phyloP scores from a whole-genome alignment of 441 rosid species.

The Croton laevigatus region DNA sequence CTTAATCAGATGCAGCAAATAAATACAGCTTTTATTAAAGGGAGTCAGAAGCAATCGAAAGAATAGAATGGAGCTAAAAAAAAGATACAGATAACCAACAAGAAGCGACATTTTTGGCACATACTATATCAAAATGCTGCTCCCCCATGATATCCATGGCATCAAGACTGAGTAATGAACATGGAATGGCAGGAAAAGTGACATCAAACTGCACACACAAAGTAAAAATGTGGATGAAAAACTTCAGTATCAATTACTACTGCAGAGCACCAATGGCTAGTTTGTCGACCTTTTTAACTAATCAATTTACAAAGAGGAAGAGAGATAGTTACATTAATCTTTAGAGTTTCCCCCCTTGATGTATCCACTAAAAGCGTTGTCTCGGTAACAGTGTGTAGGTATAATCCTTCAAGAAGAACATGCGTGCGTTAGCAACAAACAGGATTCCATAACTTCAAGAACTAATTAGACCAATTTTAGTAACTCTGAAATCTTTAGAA shows the following conservation, averaged over 20 bases:
- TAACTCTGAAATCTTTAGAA: too few species aligned
- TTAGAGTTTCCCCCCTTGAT: slow-evolving; percentile 79
- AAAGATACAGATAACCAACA: background rate
- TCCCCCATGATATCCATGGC: slow-evolving; percentile 98
- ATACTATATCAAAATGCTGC: slow-evolving; percentile 87
- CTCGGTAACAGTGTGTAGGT: slow-evolving; percentile 76
- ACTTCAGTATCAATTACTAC: background rate
- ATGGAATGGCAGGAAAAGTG: slow-evolving; percentile 86
- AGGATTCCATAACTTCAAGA: too few species aligned
- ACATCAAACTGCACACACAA: slow-evolving; percentile 75
- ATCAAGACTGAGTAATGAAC: slow-evolving; percentile 84
- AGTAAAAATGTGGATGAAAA: background rate
- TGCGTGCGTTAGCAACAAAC: background rate
- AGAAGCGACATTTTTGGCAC: slow-evolving; percentile 11
- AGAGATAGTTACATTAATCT: slow-evolving; percentile 63
- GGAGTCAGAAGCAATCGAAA: background rate
- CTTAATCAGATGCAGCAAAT: slow-evolving; percentile 5
- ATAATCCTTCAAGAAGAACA: slow-evolving; percentile 53
- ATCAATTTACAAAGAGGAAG: background rate
- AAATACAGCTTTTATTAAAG: background rate
- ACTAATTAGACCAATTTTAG: too few species aligned
- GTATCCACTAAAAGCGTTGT: slow-evolving; percentile 89
- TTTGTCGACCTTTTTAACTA: too few species aligned
- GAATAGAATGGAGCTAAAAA: background rate
- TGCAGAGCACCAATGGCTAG: too few species aligned